Evolutionary conservation across 2,329 filamentous ascomycete species (phyloP).

Genomic region (Clonostachys solani): DNA sequence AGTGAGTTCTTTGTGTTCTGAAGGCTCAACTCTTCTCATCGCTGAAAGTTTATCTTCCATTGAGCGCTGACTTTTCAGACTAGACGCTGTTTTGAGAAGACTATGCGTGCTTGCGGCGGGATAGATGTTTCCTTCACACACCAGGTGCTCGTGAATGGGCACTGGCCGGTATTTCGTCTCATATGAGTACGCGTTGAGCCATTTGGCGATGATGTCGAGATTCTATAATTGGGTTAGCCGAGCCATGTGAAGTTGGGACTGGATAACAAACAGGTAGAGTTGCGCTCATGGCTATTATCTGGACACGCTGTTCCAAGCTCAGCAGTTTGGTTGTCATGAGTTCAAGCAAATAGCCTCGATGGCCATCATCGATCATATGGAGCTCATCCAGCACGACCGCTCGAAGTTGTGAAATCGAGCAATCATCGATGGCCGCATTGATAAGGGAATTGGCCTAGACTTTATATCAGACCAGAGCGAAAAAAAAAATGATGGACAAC

Average conservation of each 20-base stretch:
- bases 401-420: slow-evolving; percentile 57
- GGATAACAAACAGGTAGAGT: slow-evolving; percentile 61
- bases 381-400: slow-evolving; percentile 72
- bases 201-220: slow-evolving; percentile 61
- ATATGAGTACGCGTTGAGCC: slow-evolving; percentile 69
- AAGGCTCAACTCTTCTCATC: slow-evolving; percentile 46
- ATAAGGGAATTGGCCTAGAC: slow-evolving; percentile 67
- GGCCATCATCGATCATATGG: slow-evolving; percentile 78
- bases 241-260: not conserved
- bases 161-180: slow-evolving; percentile 70
- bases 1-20: slow-evolving; percentile 55
- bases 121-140: slow-evolving; percentile 67
- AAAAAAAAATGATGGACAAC: not conserved
- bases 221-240: slow-evolving; percentile 42
- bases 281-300: slow-evolving; percentile 77
- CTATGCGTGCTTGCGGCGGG: slow-evolving; percentile 49
- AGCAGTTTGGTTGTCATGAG: slow-evolving; percentile 70
- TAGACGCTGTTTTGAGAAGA: slow-evolving; percentile 53
- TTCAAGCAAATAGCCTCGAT: slow-evolving; percentile 71
- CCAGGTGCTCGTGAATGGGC: slow-evolving; percentile 71
- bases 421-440: slow-evolving; percentile 70
- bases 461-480: not conserved
- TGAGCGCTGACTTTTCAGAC: slow-evolving; percentile 33
- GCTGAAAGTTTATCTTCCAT: slow-evolving; percentile 27
- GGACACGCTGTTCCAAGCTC: slow-evolving; percentile 61